Conservation (phyloP, 306 rosid species). For the Rosa rugosa region DNA sequence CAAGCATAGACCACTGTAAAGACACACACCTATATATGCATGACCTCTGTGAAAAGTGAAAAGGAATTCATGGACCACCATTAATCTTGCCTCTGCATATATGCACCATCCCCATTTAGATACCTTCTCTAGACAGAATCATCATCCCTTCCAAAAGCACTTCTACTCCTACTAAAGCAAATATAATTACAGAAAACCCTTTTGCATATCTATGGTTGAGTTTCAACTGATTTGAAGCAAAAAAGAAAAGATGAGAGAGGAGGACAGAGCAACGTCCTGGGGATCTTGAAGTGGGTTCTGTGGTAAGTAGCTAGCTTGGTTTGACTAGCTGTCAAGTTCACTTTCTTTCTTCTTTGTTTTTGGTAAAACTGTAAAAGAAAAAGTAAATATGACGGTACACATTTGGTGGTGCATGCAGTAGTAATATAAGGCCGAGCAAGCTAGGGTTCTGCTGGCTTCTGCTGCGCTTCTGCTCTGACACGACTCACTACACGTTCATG, state of each 20-base stretch:
- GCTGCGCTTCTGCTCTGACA: neutral
- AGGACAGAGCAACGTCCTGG: neutral
- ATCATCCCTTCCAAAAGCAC: slow-evolving; percentile 49
- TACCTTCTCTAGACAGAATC: slow-evolving; percentile 37
- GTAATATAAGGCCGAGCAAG: slow-evolving; percentile 24
- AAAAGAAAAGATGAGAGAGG: neutral
- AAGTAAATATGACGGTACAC: neutral
- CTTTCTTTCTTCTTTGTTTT: neutral
- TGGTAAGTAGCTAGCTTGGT: neutral
- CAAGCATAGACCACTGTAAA: slow-evolving; percentile 33
- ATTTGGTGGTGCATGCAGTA: neutral
- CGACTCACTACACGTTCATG: neutral
- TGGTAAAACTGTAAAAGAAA: neutral
- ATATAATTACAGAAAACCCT: slow-evolving; percentile 30
- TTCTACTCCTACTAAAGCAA: slow-evolving; percentile 8
- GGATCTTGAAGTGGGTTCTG: slow-evolving; percentile 23
- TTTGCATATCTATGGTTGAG: slow-evolving; percentile 37
- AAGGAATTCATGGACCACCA: slow-evolving; percentile 83
- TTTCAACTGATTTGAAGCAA: neutral
- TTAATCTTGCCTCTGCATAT: slow-evolving; percentile 35
- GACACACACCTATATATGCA: slow-evolving; percentile 6
- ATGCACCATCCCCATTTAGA: slow-evolving; percentile 32
- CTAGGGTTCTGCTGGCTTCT: slow-evolving; percentile 17
- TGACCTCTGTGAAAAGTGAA: slow-evolving; percentile 51
- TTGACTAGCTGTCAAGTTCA: slow-evolving; percentile 13